These are phyloP conservation scores for Eucalyptus tenuipes DNA, from an alignment of 345 rosid species.

Conservation along the genomic window DNA sequence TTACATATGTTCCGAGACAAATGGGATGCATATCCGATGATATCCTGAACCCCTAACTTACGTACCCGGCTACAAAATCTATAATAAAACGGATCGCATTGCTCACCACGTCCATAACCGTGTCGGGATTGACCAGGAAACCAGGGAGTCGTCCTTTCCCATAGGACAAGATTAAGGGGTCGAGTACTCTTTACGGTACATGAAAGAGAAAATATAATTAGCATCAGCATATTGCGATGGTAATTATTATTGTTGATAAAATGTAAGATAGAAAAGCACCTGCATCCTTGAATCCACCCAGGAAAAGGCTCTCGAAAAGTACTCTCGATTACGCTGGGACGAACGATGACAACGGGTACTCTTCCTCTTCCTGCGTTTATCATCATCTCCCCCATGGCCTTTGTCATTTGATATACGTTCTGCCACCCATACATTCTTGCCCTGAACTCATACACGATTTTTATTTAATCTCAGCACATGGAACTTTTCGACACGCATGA, in stretches of 20 bases:
- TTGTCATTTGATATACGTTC: not conserved
- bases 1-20: not conserved
- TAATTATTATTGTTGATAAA: not conserved
- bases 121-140: constrained; percentile 2
- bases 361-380: not conserved
- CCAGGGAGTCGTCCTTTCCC: constrained; percentile 19
- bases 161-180: constrained; percentile 19
- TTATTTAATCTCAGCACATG: not conserved
- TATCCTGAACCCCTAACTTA: too few relatives aligned
- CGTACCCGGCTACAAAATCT: not conserved
- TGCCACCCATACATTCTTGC: not conserved
- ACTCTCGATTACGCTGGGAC: not conserved
- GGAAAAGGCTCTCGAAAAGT: not conserved
- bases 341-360: not conserved
- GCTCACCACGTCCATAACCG: constrained; percentile 8
- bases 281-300: not conserved
- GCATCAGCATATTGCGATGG: not conserved
- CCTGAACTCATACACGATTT: not conserved
- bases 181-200: constrained; percentile 3
- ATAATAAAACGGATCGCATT: too few relatives aligned
- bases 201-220: not conserved
- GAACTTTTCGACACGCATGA: not conserved
- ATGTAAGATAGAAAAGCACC: not conserved
- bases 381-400: not conserved
- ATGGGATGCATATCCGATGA: not conserved